Percentiles rank a stretch among this genome's conserved stretches.
Conservation (phyloP, 305 asterid genomes). For the Fraxinus floribunda region DNA sequence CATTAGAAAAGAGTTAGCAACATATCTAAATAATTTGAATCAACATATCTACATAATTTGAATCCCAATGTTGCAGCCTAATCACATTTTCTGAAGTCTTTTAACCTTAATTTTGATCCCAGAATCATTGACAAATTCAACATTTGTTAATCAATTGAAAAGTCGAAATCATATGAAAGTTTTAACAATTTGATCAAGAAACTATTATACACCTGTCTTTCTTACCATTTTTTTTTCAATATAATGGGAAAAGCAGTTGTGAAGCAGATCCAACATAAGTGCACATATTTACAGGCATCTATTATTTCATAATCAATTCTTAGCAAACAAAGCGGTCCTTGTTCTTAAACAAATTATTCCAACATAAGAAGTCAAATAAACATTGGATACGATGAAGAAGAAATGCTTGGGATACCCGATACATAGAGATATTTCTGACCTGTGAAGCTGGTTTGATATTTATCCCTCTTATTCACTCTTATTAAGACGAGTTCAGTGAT, state of each 20-base stretch:
- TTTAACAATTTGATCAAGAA: neutral
- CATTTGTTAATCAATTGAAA: neutral
- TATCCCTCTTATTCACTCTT: slow-evolving; percentile 1
- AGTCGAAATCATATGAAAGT: neutral
- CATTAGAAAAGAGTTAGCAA: too few relatives aligned
- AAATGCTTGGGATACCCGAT: neutral
- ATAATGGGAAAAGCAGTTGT: neutral
- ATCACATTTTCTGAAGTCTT: neutral
- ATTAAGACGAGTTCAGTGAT: slow-evolving; percentile 33
- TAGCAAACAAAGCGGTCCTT: neutral
- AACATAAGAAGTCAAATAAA: neutral
- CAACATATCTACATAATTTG: too few relatives aligned
- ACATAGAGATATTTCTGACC: neutral
- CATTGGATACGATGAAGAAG: neutral
- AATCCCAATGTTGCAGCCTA: too few relatives aligned
- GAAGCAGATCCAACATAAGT: neutral
- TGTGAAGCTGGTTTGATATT: neutral
- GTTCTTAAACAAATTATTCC: neutral
- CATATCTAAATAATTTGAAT: too few relatives aligned
- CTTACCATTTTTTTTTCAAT: neutral
- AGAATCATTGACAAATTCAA: neutral
- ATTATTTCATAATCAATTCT: neutral
- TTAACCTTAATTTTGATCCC: neutral
- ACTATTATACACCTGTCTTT: neutral
- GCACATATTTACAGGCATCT: neutral